Percentiles rank a stretch among this genome's conserved stretches.
phyloP scores from a whole-genome alignment of 345 rosid genomes.

The Linum tenue region DNA sequence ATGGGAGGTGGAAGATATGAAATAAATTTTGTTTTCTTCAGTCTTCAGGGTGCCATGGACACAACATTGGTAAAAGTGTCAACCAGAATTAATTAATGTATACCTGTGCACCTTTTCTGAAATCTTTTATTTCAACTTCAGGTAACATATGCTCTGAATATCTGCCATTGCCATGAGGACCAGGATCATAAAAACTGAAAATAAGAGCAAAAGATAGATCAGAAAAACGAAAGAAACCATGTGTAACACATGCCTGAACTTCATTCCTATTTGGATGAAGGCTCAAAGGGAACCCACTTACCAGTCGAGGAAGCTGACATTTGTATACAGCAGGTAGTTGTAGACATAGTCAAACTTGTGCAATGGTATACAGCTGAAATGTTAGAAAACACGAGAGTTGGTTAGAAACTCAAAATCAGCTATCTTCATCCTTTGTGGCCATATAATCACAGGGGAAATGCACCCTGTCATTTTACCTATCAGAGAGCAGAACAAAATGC shows the following conservation, averaged over 20 bases:
- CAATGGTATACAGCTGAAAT: constrained; percentile 86
- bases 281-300: constrained; percentile 21
- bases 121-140: constrained; percentile 77
- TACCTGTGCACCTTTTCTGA: constrained; percentile 99
- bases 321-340: constrained; percentile 70
- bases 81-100: constrained; percentile 3
- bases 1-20: too few relatives aligned
- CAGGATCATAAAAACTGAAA: constrained; percentile 84
- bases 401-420: neutral
- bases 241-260: neutral
- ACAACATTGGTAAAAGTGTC: neutral
- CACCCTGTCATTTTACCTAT: constrained; percentile 41
- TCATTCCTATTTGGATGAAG: neutral
- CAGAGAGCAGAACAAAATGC: constrained; percentile 95
- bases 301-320: constrained; percentile 91
- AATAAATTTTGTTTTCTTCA: neutral
- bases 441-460: neutral
- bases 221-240: neutral
- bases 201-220: constrained; percentile 9
- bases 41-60: neutral
- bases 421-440: neutral
- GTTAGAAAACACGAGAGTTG: constrained; percentile 13
- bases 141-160: constrained; percentile 96
- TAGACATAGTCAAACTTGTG: constrained; percentile 79
- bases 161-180: constrained; percentile 97